Evolutionary conservation across 805 yeast genomes (phyloP).

Genomic region (Candida arabinofermentans): DNA sequence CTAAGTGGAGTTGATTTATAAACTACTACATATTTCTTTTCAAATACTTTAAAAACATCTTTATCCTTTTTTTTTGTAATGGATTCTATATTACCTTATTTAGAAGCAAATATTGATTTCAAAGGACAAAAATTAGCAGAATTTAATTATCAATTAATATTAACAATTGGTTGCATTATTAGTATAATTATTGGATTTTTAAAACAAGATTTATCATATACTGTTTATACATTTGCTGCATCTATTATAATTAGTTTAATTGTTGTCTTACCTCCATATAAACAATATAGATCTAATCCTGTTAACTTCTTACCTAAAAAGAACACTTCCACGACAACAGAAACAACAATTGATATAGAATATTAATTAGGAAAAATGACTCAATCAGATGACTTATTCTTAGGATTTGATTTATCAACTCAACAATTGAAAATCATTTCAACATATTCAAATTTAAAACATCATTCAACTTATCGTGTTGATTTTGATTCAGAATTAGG

Average conservation of each 20-base stretch:
- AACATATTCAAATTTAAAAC: conserved; percentile 49
- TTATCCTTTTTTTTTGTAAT: conserved; percentile 5
- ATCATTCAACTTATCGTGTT: conserved; percentile 54
- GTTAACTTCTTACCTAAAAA: conserved; percentile 41
- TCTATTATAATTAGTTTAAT: conserved; percentile 32
- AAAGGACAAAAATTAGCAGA: conserved; percentile 48
- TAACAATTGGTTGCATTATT: conserved; percentile 32
- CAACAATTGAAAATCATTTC: conserved; percentile 82
- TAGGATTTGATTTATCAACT: conserved; percentile 86
- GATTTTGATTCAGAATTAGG: conserved; percentile 64
- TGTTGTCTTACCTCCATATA: conserved; percentile 55
- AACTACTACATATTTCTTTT: no score
- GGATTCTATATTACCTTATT: conserved; percentile 18
- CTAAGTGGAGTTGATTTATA: no score
- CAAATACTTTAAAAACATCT: not conserved
- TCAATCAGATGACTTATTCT: conserved; percentile 30
- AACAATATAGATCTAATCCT: conserved; percentile 47
- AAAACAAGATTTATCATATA: conserved; percentile 38
- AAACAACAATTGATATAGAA: conserved; percentile 12
- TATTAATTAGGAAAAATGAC: no score
- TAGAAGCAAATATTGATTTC: conserved; percentile 42
- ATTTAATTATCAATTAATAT: conserved; percentile 20
- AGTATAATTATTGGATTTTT: conserved; percentile 47
- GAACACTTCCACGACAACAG: conserved; percentile 2
- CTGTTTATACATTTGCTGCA: conserved; percentile 37